Evolutionary conservation across 2,329 filamentous ascomycete species (phyloP).

Genomic region (Claviceps sp.): DNA sequence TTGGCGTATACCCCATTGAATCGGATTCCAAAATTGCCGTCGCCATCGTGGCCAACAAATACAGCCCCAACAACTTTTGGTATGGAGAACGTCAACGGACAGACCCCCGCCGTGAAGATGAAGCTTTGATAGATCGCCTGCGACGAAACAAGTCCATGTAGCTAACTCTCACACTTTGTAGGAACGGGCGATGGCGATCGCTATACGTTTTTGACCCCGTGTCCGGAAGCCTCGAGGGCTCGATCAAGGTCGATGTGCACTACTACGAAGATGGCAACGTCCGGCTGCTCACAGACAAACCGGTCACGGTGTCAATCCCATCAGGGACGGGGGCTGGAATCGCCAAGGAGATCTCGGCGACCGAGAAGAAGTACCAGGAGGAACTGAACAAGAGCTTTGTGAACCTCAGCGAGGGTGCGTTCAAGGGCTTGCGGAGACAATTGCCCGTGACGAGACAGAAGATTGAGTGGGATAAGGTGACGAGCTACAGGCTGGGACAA

Average conservation of each 20-base stretch:
- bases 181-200: conserved; percentile 94
- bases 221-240: conserved; percentile 57
- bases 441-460: conserved; percentile 94
- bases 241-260: conserved; percentile 88
- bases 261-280: conserved; percentile 99
- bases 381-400: conserved; percentile 87
- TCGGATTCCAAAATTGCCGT: conserved; percentile 65
- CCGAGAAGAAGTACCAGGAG: conserved; percentile 90
- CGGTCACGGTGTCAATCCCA: conserved; percentile 47
- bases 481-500: conserved; percentile 75
- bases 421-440: conserved; percentile 85
- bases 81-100: conserved; percentile 19
- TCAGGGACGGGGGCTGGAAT: conserved; percentile 54
- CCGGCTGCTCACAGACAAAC: conserved; percentile 77
- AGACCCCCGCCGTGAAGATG: too few relatives aligned
- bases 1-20: conserved; percentile 71
- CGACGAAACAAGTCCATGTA: background rate
- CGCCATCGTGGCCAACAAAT: conserved; percentile 86
- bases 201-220: conserved; percentile 66
- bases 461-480: conserved; percentile 98
- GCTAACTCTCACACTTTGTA: conserved; percentile 18
- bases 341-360: conserved; percentile 60
- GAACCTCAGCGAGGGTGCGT: conserved; percentile 80
- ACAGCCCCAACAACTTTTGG: conserved; percentile 98
- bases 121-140: background rate